Percentiles rank a stretch among this genome's conserved stretches.
These are phyloP conservation scores for Anisodus tanguticus DNA, from an alignment of 257 asterid genomes.

Conservation along the genomic window DNA sequence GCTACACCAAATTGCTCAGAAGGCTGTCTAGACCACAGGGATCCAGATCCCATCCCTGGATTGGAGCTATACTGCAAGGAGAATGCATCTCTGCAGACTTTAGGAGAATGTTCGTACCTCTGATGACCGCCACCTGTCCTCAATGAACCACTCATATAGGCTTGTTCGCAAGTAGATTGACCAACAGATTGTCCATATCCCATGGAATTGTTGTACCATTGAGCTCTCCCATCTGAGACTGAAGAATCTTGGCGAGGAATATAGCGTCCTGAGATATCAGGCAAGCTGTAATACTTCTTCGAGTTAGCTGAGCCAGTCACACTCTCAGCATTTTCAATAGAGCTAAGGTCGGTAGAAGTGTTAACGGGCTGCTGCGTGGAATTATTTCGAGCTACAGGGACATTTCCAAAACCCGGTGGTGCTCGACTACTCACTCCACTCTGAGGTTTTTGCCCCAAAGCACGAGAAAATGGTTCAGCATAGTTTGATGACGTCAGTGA, in stretches of 20 bases:
- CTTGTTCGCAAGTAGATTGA: constrained; percentile 49
- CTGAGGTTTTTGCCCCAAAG: constrained; percentile 59
- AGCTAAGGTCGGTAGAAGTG: constrained; percentile 47
- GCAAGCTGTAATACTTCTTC: constrained; percentile 87
- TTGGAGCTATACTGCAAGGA: constrained; percentile 58
- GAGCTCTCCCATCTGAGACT: constrained; percentile 46
- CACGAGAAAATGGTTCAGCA: constrained; percentile 54
- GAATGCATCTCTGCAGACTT: constrained; percentile 63
- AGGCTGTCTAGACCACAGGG: constrained; percentile 90
- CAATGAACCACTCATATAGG: constrained; percentile 44
- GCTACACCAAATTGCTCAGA: constrained; percentile 92
- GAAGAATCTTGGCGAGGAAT: constrained; percentile 57
- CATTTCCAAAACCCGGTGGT: constrained; percentile 94
- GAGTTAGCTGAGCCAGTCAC: constrained; percentile 45
- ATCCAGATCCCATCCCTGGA: constrained; percentile 51
- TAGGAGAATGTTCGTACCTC: constrained; percentile 59
- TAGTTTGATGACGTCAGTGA: constrained; percentile 44
- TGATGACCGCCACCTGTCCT: constrained; percentile 57
- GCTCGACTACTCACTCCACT: constrained; percentile 54
- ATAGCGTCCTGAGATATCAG: constrained; percentile 83
- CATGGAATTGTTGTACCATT: constrained; percentile 50
- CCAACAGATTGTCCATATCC: constrained; percentile 53
- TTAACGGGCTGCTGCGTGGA: constrained; percentile 67
- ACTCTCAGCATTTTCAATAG: constrained; percentile 57
- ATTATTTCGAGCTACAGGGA: constrained; percentile 70